Evolutionary conservation across 202 grass and related monocot genomes (phyloP), one percentile per base, ranked within the genome.

Genomic region (Miscanthus sacchariflorus): DNA sequence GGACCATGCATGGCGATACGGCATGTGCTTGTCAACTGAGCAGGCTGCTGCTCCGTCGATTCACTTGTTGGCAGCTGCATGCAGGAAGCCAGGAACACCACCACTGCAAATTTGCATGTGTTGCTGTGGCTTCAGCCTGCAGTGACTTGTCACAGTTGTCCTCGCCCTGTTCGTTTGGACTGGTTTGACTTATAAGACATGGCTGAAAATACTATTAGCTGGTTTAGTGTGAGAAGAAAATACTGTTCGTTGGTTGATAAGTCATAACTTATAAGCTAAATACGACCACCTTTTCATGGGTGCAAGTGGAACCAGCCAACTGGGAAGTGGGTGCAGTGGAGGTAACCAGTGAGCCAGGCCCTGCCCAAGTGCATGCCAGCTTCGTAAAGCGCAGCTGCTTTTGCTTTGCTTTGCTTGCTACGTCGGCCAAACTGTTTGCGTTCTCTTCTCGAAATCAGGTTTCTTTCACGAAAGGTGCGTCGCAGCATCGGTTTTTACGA

Each of bases 381-480:
- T 79, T 45, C 17, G 66, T 44, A 86, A 86, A 86, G 75, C 13
- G 36, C 15, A 7, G 48, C 4, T 56, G 52, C 17, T 56, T 56
- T 56, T 7, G 50, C 45, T 48, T 13, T 7, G 21, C 84, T 70
- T 86, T 70, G 8, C 76, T 44, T 79, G 49, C 46, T 49, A 52
- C 49, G 46, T 13, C 42, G 59, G 59, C 33, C 74, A 43, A 6
- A 54, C 17, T 54, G 5, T 54, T 19, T 54, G 50, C 50, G 17
- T 54, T 54, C 50, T 7, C 5, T 43, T 58, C 83, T 19, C 21
- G 43, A 52, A 39, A 67, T 65, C 43, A 68, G 83, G 12, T 68
- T 68, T 5, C 72, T 74, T 74, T 42, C 33, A 13, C 36, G 21
- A 79, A 86, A 86, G 84, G 17, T 1, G 73, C 12, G 46, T 49